These are phyloP conservation scores for Basidioascus undulatus DNA, from an alignment of 768 basidiomycete species.

Conservation along the genomic window DNA sequence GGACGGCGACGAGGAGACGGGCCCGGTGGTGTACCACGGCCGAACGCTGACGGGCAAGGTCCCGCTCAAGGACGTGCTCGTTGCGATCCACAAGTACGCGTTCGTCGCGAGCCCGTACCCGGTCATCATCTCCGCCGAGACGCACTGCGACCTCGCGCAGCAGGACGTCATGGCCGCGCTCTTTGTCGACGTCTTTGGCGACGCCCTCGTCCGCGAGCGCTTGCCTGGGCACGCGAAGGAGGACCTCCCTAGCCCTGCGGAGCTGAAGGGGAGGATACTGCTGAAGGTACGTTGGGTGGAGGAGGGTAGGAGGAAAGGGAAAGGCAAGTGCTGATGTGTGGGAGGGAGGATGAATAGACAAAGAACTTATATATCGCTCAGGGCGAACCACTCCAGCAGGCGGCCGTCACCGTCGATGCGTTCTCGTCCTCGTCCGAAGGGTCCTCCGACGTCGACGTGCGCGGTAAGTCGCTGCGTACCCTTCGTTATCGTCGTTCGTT, in stretches of 20 bases:
- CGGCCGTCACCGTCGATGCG: slow-evolving; percentile 18
- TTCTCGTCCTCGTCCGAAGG: slow-evolving; percentile 27
- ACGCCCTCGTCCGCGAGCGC: slow-evolving; percentile 26
- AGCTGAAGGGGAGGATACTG: slow-evolving; percentile 50
- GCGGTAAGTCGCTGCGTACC: too few relatives aligned
- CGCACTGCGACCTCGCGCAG: slow-evolving; percentile 55
- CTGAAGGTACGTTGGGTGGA: slow-evolving; percentile 65
- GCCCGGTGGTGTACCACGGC: slow-evolving; percentile 66
- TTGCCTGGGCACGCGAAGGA: slow-evolving; percentile 22
- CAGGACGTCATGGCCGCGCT: slow-evolving; percentile 58
- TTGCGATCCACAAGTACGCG: slow-evolving; percentile 66
- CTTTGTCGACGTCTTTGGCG: slow-evolving; percentile 38
- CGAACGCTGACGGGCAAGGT: slow-evolving; percentile 70
- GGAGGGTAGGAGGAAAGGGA: too few relatives aligned
- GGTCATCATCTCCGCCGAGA: slow-evolving; percentile 75
- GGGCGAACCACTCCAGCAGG: slow-evolving; percentile 18
- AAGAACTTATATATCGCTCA: slow-evolving; percentile 46
- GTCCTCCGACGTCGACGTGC: slow-evolving; percentile 16
- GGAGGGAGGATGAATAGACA: too few relatives aligned
- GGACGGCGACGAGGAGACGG: slow-evolving; percentile 46
- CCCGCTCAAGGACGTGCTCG: slow-evolving; percentile 50
- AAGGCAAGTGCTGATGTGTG: too few relatives aligned
- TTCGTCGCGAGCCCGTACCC: slow-evolving; percentile 80
- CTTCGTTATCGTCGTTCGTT: too few relatives aligned
- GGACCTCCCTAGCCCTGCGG: slow-evolving; percentile 42